Conservation (phyloP, 2,329 filamentous ascomycete genomes). For the Trichoderma aggressivum region DNA sequence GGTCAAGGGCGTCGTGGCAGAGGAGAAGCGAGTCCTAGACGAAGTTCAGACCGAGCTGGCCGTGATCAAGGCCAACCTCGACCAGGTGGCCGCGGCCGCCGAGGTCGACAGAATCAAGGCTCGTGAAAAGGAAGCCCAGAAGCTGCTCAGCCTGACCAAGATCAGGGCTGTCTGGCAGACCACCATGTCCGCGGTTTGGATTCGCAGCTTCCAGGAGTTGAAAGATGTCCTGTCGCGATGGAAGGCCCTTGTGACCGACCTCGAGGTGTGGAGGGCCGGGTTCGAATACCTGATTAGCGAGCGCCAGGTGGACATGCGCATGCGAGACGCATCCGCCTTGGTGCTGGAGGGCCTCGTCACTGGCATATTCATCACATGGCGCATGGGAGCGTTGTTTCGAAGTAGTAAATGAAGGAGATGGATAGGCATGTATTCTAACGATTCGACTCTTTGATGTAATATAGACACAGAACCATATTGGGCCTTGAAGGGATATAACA, state of each 20-base stretch:
- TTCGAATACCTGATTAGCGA: slow-evolving; percentile 63
- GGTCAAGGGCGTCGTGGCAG: slow-evolving; percentile 77
- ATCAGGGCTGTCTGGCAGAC: slow-evolving; percentile 1
- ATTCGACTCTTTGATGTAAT: slow-evolving; percentile 19
- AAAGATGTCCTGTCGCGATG: slow-evolving; percentile 38
- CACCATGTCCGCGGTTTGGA: slow-evolving; percentile 3
- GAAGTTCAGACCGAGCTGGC: slow-evolving; percentile 45
- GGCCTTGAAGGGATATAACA: slow-evolving; percentile 14
- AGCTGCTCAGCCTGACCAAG: not conserved
- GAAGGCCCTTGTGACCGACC: slow-evolving; percentile 42
- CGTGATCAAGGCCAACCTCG: slow-evolving; percentile 31
- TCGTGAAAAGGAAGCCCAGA: not conserved
- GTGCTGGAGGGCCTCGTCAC: slow-evolving; percentile 64
- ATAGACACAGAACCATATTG: slow-evolving; percentile 18
- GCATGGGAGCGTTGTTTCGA: slow-evolving; percentile 49
- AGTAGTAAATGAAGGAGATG: slow-evolving; percentile 34
- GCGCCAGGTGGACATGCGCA: slow-evolving; percentile 58
- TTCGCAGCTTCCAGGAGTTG: slow-evolving; percentile 33
- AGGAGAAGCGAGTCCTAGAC: slow-evolving; percentile 60
- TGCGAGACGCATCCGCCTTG: slow-evolving; percentile 68
- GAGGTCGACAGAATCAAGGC: not conserved
- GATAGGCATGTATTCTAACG: slow-evolving; percentile 19
- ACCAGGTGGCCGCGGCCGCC: slow-evolving; percentile 26
- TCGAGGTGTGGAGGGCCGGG: slow-evolving; percentile 46
- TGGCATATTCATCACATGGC: slow-evolving; percentile 59